A percentile compares a stretch with the other conserved stretches of the same genome.
Conservation (phyloP, 2,329 filamentous ascomycete genomes). For the Xylariaceae sp. region DNA sequence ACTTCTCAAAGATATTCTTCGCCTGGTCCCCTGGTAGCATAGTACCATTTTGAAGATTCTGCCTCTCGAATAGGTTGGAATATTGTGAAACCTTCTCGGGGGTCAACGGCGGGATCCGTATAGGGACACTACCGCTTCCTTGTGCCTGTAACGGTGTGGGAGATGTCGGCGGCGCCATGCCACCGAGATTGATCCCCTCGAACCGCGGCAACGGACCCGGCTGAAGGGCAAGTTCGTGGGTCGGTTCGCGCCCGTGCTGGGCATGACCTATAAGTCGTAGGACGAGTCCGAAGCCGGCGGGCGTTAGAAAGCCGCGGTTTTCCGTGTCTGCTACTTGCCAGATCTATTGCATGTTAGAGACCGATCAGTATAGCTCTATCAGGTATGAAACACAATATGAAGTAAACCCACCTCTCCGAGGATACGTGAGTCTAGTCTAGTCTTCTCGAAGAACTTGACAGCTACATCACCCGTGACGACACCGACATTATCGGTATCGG, state of each 20-base stretch:
- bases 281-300: slow-evolving; percentile 89
- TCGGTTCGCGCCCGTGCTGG: slow-evolving; percentile 82
- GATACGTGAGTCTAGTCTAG: slow-evolving; percentile 79
- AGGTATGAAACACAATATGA: neutral
- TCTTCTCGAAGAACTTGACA: slow-evolving; percentile 98
- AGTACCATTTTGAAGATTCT: slow-evolving; percentile 71
- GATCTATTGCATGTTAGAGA: slow-evolving; percentile 63
- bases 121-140: slow-evolving; percentile 64
- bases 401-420: slow-evolving; percentile 76
- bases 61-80: slow-evolving; percentile 85
- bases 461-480: slow-evolving; percentile 96
- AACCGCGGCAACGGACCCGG: slow-evolving; percentile 91
- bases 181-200: slow-evolving; percentile 66
- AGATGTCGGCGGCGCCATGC: slow-evolving; percentile 49
- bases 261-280: slow-evolving; percentile 94
- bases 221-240: slow-evolving; percentile 78
- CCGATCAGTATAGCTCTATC: slow-evolving; percentile 33
- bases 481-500: slow-evolving; percentile 87
- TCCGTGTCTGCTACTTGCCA: slow-evolving; percentile 99
- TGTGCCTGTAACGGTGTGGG: slow-evolving; percentile 57
- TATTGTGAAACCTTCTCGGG: slow-evolving; percentile 91
- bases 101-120: slow-evolving; percentile 85
- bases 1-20: slow-evolving; percentile 93
- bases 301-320: slow-evolving; percentile 91
- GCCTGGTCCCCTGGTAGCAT: slow-evolving; percentile 83